Evolutionary conservation across 2,329 filamentous ascomycete genomes (phyloP).

Genomic region (Epichloe festucae): DNA sequence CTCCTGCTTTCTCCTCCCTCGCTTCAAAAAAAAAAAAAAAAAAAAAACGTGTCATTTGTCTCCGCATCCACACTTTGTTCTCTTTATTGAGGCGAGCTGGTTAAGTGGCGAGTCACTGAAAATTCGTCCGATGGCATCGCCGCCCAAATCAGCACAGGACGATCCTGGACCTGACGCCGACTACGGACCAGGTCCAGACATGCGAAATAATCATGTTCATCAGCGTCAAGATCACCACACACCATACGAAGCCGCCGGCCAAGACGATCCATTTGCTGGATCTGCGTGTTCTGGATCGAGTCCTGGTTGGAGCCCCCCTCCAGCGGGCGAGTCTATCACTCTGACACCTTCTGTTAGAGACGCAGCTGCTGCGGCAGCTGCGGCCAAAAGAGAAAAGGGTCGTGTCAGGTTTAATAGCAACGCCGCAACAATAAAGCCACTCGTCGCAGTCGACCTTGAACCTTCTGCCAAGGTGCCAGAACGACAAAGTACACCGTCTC

Average conservation of each 20-base stretch:
- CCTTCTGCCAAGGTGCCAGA: not conserved
- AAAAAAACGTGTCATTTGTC: not conserved
- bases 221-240: not conserved
- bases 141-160: constrained; percentile 2
- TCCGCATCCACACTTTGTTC: constrained; percentile 1
- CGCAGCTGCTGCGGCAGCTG: not conserved
- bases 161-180: not conserved
- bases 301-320: not conserved
- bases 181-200: not conserved
- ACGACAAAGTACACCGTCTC: constrained; percentile 6
- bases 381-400: constrained; percentile 29
- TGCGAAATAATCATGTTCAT: not conserved
- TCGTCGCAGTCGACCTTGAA: constrained; percentile 7
- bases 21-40: not conserved
- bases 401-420: constrained; percentile 36
- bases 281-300: not conserved
- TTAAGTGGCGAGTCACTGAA: not conserved
- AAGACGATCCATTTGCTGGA: not conserved
- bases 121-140: constrained; percentile 3
- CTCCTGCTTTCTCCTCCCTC: not conserved
- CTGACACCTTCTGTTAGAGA: not conserved
- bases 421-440: constrained; percentile 20
- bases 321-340: not conserved
- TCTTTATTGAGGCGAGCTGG: not conserved
- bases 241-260: not conserved